Percentiles rank a stretch among this genome's conserved stretches.
These are phyloP conservation scores for Westerdykella sp. DNA, from an alignment of 2,329 filamentous ascomycete species.

Conservation along the genomic window DNA sequence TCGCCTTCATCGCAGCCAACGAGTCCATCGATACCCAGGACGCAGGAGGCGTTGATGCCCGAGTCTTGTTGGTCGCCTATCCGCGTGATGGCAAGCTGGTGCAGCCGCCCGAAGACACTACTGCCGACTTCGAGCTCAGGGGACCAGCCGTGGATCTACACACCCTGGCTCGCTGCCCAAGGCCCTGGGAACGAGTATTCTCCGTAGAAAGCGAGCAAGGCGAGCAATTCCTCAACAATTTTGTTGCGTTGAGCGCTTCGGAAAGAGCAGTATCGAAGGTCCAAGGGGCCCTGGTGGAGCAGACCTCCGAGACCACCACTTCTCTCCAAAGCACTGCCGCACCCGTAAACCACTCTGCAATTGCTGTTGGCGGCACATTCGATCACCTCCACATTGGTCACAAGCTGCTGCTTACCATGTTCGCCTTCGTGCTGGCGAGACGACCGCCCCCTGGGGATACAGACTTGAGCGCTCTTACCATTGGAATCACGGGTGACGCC, in stretches of 20 bases:
- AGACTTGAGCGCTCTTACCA: slow-evolving; percentile 54
- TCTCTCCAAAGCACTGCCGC: slow-evolving; percentile 2
- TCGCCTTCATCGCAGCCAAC: slow-evolving; percentile 64
- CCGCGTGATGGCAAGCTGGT: slow-evolving; percentile 27
- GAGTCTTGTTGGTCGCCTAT: slow-evolving; percentile 68
- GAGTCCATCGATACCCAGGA: slow-evolving; percentile 58
- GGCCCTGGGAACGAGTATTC: slow-evolving; percentile 61
- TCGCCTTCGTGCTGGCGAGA: slow-evolving; percentile 60
- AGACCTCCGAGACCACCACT: slow-evolving; percentile 6
- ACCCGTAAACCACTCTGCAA: slow-evolving; percentile 49
- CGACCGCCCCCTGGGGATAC: slow-evolving; percentile 9
- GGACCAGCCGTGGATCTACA: slow-evolving; percentile 49
- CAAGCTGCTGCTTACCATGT: slow-evolving; percentile 91
- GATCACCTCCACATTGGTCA: slow-evolving; percentile 94
- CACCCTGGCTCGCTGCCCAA: slow-evolving; percentile 44
- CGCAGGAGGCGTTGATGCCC: slow-evolving; percentile 66
- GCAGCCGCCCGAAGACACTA: slow-evolving; percentile 15
- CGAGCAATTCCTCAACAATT: slow-evolving; percentile 50
- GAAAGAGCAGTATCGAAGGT: slow-evolving; percentile 28
- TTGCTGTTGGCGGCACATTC: slow-evolving; percentile 88
- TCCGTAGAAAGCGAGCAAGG: slow-evolving; percentile 60
- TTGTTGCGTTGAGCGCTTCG: slow-evolving; percentile 29
- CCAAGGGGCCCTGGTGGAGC: slow-evolving; percentile 30
- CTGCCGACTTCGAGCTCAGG: slow-evolving; percentile 26
- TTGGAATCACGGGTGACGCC: slow-evolving; percentile 85